Conservation (phyloP, 2,329 filamentous ascomycete genomes). For the Uncinocarpus reesii region DNA sequence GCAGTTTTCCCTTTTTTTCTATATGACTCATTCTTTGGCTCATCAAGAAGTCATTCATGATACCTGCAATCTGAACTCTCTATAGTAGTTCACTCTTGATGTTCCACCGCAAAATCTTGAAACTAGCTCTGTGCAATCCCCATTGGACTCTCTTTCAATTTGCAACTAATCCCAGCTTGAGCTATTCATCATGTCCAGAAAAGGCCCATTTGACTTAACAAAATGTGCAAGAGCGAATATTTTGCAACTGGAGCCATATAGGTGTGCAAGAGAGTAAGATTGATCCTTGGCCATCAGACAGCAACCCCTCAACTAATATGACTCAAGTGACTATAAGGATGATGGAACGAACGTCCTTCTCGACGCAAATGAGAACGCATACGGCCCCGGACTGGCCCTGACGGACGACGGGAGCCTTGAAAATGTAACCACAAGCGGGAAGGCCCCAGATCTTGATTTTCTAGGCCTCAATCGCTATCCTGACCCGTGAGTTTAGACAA, state of each 20-base stretch:
- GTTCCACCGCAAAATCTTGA: not conserved
- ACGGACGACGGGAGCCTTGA: conserved; percentile 40
- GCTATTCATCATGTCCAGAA: conserved; percentile 29
- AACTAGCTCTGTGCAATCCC: not conserved
- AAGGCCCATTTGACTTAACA: conserved; percentile 57
- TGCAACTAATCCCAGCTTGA: not conserved
- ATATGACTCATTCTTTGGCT: conserved; percentile 4
- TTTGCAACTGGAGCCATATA: conserved; percentile 63
- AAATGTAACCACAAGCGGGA: conserved; percentile 33
- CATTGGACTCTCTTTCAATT: too few relatives aligned
- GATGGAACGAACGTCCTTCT: conserved; percentile 91
- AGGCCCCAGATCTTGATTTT: conserved; percentile 54
- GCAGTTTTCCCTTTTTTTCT: not conserved
- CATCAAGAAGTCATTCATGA: not conserved
- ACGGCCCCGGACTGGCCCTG: conserved; percentile 64
- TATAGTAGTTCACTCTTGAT: not conserved
- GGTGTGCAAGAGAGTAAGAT: conserved; percentile 69
- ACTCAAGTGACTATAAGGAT: conserved; percentile 90
- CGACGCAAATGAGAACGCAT: conserved; percentile 97
- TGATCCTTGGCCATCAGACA: conserved; percentile 13
- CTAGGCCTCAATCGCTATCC: conserved; percentile 85
- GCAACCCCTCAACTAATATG: conserved; percentile 22
- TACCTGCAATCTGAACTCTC: not conserved
- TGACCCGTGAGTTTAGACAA: conserved; percentile 51
- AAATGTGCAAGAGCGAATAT: conserved; percentile 70